Evolutionary conservation across 192 early-diverging fungal genomes (phyloP).

Genomic region (Chytriomyces sp.): DNA sequence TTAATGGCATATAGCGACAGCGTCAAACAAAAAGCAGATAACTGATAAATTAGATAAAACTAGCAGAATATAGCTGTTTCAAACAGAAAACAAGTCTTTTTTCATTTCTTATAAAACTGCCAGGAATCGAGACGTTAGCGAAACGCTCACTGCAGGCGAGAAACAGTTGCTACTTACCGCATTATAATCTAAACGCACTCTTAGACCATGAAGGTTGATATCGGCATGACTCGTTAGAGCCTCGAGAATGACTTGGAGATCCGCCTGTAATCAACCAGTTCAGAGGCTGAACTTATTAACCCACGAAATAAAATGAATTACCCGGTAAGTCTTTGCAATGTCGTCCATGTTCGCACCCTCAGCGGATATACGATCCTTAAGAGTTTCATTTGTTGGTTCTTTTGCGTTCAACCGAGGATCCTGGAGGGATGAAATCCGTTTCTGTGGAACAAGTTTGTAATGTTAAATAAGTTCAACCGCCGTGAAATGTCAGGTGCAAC

Average conservation of each 20-base stretch:
- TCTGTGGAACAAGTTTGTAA: not conserved
- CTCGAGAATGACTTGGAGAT: slow-evolving; percentile 60
- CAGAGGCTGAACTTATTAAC: slow-evolving; percentile 1
- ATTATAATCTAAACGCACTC: slow-evolving; percentile 84
- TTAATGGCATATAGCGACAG: slow-evolving; percentile 7
- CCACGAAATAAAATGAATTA: not conserved
- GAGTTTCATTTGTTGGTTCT: not conserved
- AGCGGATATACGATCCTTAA: not conserved
- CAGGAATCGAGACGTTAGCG: not conserved
- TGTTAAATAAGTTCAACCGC: not conserved
- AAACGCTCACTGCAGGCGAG: not conserved
- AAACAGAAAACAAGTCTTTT: not conserved
- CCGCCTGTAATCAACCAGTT: slow-evolving; percentile 43
- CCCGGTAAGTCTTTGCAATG: slow-evolving; percentile 24
- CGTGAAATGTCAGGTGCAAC: not conserved
- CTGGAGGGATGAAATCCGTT: slow-evolving; percentile 23
- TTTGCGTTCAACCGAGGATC: not conserved
- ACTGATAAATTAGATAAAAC: not conserved
- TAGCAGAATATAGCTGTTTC: not conserved
- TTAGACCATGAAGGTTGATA: slow-evolving; percentile 74
- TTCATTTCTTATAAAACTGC: slow-evolving; percentile 15
- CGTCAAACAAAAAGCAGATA: not conserved
- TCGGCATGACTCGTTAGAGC: slow-evolving; percentile 68
- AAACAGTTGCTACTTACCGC: not conserved
- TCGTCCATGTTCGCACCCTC: slow-evolving; percentile 37